Evolutionary conservation across 2,329 filamentous ascomycete genomes (phyloP), one percentile per base, ranked within the genome.

Genomic region (Acephala macrosclerotiorum): DNA sequence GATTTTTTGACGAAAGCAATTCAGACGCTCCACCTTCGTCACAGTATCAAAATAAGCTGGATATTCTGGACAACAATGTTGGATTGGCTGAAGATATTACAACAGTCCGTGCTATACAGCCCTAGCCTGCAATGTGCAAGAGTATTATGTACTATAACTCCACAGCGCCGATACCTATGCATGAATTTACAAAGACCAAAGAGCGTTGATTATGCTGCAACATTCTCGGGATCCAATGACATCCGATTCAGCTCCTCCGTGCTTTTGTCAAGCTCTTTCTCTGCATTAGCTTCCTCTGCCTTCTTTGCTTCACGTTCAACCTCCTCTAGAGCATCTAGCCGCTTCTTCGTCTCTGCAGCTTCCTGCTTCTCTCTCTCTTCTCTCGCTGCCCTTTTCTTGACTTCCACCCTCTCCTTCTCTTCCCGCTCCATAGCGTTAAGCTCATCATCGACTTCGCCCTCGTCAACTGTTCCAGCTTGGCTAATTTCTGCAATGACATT

Each of bases 391-490:
- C 63, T 66, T 61, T 75, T 71, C 49, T 80, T 77, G 53, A 79
- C 78, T 58, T 80, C 78, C 67, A 73, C 79, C 68, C 78, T 78
- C 70, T 82, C 78, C 68, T 83, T 80, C 57, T 80, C 82, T 63
- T 83, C 79, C 61, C 73, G 77, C 74, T 86, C 89, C 80, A 99
- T 81, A 3, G 84, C 89, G 71, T 91, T 91, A 56, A 98, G 84
- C 80, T 97, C 95, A 66, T 95, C 91, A 71, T 97, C 94, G 63
- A 98, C 87, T 22, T 75, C 84, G 75, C 97, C 94, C 76, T 97
- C 93, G 36, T 97, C 82, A 68, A 75, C 78, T 70, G 75, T 78
- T 16, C 79, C 81, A 14, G 80, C 83, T 53, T 75, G 71, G 3
- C 76, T 74, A 7, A 79, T 78, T 71, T 96, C 93, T 60, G 89